A percentile compares a stretch with the other conserved stretches of the same genome.
Evolutionary conservation across 1,284 basidiomycete species (phyloP).

Genomic region (Tilletia walkeri): DNA sequence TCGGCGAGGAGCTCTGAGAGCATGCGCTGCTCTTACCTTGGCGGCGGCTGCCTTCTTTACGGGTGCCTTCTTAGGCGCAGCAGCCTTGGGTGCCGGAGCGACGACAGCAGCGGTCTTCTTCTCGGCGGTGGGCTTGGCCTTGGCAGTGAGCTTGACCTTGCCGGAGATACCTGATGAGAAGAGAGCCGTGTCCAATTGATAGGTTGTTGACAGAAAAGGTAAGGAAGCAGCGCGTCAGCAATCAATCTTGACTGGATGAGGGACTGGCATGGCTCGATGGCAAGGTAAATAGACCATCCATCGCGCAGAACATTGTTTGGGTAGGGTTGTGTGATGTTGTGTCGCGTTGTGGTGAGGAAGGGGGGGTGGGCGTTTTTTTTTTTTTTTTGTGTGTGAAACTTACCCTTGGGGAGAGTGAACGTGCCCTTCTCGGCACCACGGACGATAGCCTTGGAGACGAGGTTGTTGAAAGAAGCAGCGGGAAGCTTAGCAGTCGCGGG

Average conservation of each 20-base stretch:
- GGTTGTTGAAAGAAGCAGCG: constrained; percentile 69
- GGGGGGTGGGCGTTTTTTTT: too few species aligned
- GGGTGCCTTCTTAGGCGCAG: constrained; percentile 41
- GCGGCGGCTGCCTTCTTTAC: constrained; percentile 33
- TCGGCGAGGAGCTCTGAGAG: neutral
- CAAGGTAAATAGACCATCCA: constrained; percentile 25
- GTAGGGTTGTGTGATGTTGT: too few species aligned
- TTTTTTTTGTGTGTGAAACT: constrained; percentile 37
- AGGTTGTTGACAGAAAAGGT: neutral
- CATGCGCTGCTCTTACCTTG: constrained; percentile 9
- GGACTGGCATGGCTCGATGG: neutral
- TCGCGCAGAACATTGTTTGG: too few species aligned
- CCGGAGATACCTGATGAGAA: constrained; percentile 59
- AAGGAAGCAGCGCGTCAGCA: neutral
- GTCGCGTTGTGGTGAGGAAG: too few species aligned
- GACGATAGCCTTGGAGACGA: constrained; percentile 77
- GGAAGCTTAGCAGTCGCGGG: constrained; percentile 39
- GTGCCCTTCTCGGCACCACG: constrained; percentile 74
- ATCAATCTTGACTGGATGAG: too few species aligned
- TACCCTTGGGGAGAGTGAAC: constrained; percentile 84
- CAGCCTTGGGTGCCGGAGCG: constrained; percentile 34
- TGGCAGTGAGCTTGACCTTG: constrained; percentile 74
- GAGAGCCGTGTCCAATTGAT: neutral
- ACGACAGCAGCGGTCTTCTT: constrained; percentile 33
- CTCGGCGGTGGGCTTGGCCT: constrained; percentile 49